These are phyloP conservation scores for Candida sithepensis DNA, from an alignment of 805 yeast species.

Conservation along the genomic window DNA sequence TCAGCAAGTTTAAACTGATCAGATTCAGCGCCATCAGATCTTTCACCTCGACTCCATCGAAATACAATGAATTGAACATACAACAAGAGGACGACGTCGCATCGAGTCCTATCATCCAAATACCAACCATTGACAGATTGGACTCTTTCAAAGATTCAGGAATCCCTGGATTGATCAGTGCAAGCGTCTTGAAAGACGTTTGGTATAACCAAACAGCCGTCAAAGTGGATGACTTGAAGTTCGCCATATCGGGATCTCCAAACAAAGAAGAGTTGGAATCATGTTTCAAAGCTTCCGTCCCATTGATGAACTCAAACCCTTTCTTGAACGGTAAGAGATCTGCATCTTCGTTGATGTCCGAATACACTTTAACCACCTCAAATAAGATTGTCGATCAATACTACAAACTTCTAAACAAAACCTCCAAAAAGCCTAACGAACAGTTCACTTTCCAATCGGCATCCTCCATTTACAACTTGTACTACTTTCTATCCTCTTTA, in stretches of 20 bases:
- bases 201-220: constrained; percentile 44
- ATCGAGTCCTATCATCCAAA: constrained; percentile 12
- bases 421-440: constrained; percentile 44
- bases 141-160: constrained; percentile 31
- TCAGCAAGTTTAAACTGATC: neutral
- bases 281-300: constrained; percentile 16
- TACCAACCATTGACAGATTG: constrained; percentile 24
- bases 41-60: neutral
- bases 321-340: constrained; percentile 14
- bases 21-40: neutral
- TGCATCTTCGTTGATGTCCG: constrained; percentile 16
- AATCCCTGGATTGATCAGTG: constrained; percentile 47
- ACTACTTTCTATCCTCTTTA: constrained; percentile 45
- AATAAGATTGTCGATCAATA: constrained; percentile 29
- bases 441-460: constrained; percentile 42
- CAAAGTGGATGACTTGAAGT: constrained; percentile 40
- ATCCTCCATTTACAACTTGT: constrained; percentile 44
- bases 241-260: constrained; percentile 30
- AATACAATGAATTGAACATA: neutral
- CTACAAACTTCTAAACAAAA: constrained; percentile 35
- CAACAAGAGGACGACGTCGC: neutral
- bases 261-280: constrained; percentile 25
- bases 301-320: constrained; percentile 12
- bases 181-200: constrained; percentile 44
- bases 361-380: constrained; percentile 19